Evolutionary conservation across 192 early-diverging fungal species (phyloP).

Genomic region (Chytriomyces hyalinus): DNA sequence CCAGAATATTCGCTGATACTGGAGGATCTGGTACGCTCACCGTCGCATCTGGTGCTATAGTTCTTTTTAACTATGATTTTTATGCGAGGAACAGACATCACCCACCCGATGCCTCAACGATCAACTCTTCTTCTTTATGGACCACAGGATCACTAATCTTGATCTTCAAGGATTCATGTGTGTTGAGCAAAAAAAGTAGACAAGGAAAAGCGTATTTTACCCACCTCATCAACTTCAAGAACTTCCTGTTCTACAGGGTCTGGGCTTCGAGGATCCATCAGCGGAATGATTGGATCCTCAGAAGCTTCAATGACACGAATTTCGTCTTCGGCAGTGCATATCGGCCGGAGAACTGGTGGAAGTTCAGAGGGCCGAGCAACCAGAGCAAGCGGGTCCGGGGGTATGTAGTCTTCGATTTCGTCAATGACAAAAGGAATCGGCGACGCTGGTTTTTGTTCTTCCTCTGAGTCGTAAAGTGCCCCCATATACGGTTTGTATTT

Average conservation of each 20-base stretch:
- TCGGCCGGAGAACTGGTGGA: background rate
- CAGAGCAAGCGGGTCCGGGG: slow-evolving; percentile 21
- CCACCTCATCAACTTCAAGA: slow-evolving; percentile 3
- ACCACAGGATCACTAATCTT: background rate
- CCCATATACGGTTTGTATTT: slow-evolving; percentile 36
- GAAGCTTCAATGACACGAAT: slow-evolving; percentile 22
- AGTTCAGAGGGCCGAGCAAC: background rate
- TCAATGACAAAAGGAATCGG: background rate
- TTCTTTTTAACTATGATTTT: too few species aligned
- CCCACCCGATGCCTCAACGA: background rate
- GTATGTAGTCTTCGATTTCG: slow-evolving; percentile 15
- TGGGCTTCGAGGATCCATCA: slow-evolving; percentile 21
- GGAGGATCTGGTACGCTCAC: too few species aligned
- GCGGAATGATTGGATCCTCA: slow-evolving; percentile 22
- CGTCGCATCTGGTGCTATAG: too few species aligned
- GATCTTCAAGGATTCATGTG: background rate
- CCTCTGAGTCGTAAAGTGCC: background rate
- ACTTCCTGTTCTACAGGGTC: slow-evolving; percentile 20
- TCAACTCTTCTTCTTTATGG: background rate
- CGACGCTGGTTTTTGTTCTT: background rate
- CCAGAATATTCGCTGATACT: too few species aligned
- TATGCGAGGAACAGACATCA: too few species aligned
- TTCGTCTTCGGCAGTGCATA: slow-evolving; percentile 21
- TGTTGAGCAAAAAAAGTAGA: background rate
- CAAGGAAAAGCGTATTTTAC: background rate